Evolutionary conservation across 106 monocot genomes (phyloP).

Genomic region (Iris macrosiphon): DNA sequence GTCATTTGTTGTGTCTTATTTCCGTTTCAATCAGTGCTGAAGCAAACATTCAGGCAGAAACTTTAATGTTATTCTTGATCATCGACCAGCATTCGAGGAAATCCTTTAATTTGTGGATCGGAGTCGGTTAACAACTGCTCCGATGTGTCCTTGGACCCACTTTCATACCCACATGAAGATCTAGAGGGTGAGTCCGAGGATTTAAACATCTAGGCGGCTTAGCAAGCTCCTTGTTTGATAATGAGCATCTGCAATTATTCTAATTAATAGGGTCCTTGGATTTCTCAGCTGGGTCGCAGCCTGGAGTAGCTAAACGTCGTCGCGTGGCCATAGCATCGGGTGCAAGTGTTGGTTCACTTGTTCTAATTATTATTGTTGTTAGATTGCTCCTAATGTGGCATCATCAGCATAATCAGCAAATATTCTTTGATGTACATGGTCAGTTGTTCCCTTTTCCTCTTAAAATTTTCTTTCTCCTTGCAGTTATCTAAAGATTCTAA

Average conservation of each 20-base stretch:
- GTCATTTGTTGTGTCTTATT: too few species aligned
- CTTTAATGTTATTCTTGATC: too few species aligned
- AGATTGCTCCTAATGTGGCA: conserved; percentile 74
- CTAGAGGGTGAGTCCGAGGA: conserved; percentile 34
- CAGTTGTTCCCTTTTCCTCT: conserved; percentile 1
- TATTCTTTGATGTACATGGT: conserved; percentile 97
- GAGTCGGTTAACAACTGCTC: conserved; percentile 62
- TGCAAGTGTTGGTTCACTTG: conserved; percentile 50
- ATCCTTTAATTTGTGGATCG: conserved; percentile 79
- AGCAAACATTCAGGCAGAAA: too few species aligned
- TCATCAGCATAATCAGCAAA: conserved; percentile 47
- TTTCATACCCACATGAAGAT: conserved; percentile 84
- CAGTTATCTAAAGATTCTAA: too few species aligned
- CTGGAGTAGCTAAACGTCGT: conserved; percentile 32
- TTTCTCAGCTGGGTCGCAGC: conserved; percentile 60
- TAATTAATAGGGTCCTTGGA: conserved; percentile 18
- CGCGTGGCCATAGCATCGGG: conserved; percentile 56
- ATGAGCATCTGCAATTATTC: conserved; percentile 5
- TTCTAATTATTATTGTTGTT: conserved; percentile 23
- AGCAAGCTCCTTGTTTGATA: neutral
- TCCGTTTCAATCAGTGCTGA: too few species aligned
- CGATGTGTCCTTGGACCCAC: conserved; percentile 56
- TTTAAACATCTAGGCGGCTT: neutral
- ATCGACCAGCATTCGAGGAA: conserved; percentile 89
- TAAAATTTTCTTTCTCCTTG: neutral